These are phyloP conservation scores for Cyberlindnera samutprakarnensis DNA, from an alignment of 805 yeast species.

Conservation along the genomic window DNA sequence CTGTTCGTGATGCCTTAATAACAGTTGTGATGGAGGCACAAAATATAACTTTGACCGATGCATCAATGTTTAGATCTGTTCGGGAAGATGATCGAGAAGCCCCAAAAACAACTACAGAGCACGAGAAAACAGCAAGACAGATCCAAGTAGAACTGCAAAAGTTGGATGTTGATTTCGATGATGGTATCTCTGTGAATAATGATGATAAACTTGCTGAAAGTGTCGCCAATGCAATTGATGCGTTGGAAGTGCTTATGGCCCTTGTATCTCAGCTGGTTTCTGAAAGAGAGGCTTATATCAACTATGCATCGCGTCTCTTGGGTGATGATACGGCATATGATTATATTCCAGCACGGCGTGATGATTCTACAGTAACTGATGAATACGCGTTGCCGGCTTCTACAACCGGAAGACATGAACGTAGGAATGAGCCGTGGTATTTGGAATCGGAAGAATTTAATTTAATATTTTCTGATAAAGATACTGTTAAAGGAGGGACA, in stretches of 20 bases:
- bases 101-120: constrained; percentile 27
- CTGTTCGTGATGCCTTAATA: constrained; percentile 52
- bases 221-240: constrained; percentile 26
- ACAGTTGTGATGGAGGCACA: constrained; percentile 62
- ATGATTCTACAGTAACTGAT: constrained; percentile 20
- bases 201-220: constrained; percentile 24
- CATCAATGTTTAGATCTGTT: constrained; percentile 63
- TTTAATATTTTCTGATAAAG: constrained; percentile 56
- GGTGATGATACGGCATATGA: constrained; percentile 53
- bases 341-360: constrained; percentile 44
- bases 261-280: constrained; percentile 54
- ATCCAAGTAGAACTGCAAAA: constrained; percentile 39
- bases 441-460: constrained; percentile 59
- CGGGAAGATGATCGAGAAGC: constrained; percentile 36
- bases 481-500: constrained; percentile 78
- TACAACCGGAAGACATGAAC: constrained; percentile 19
- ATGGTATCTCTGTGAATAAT: constrained; percentile 27
- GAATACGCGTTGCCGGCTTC: constrained; percentile 23
- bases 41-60: constrained; percentile 61
- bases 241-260: constrained; percentile 27
- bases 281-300: constrained; percentile 61
- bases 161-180: constrained; percentile 35
- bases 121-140: constrained; percentile 42
- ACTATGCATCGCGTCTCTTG: constrained; percentile 73
- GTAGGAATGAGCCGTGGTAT: constrained; percentile 58